Evolutionary conservation across 2,329 filamentous ascomycete genomes (phyloP), one percentile per base, ranked within the genome.

Genomic region (Fusarium sp.): DNA sequence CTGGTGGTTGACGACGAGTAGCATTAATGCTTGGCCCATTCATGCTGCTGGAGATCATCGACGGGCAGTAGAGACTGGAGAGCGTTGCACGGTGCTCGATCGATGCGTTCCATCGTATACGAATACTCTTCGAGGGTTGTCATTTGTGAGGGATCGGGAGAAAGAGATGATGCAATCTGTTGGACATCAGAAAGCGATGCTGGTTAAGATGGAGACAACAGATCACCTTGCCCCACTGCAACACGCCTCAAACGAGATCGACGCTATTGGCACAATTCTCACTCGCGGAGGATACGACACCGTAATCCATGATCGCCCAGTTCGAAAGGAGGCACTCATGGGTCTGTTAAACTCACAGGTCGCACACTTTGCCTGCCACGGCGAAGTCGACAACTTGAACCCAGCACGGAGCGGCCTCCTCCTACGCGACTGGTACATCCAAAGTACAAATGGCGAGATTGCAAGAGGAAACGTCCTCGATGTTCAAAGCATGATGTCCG

Each of bases 1-100:
- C 4, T 57, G 55, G 55, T 57, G 55, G 55, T 57, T 57, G n/a
- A 57, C 55, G 13, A 57, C 55, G 7, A 57, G 55, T 1, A 47
- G 28, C 2, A 47, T 57, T 1, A 57, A 32, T 32, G 18, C 55
- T 17, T 47, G 38, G 55, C 55, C 55, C 2, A 57, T 57, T 26
- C 55, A 57, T 36, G 39, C 55, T 0, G 55, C 55, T 3, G 55
- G 55, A 5, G 39, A 57, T 18, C 55, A 57, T 57, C 55, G 55
- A 9, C 9, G 9, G 13, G 55, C 55, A 13, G 18, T 24, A 13
- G 55, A 57, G 13, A 36, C 55, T 2, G 55, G 55, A 26, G 55
- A 57, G 30, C n/a, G 13, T 2, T 57, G 55, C 39, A 47, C 55
- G 13, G 55, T 57, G 3, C 30, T 57, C 4, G 55, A 57, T 57